These are phyloP conservation scores for Pyrenophora tritici-repentis DNA, from an alignment of 2,329 filamentous ascomycete species.

Conservation along the genomic window DNA sequence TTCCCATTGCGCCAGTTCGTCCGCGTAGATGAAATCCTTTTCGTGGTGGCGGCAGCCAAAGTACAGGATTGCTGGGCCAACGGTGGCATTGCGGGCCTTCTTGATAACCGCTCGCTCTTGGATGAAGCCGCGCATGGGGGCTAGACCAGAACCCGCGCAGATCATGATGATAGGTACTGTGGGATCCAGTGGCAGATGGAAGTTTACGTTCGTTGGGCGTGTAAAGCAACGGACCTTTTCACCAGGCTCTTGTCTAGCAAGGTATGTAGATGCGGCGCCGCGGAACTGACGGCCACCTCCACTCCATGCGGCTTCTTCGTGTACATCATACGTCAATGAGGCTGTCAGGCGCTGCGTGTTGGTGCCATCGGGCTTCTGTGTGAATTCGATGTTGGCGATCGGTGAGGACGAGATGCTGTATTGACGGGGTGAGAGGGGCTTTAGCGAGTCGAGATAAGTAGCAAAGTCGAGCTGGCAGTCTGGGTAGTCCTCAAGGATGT, in stretches of 20 bases:
- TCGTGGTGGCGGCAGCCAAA: conserved; percentile 62
- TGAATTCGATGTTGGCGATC: conserved; percentile 52
- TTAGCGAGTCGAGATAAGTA: conserved; percentile 6
- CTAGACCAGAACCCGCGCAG: conserved; percentile 37
- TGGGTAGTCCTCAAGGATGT: conserved; percentile 7
- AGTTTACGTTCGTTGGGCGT: conserved; percentile 12
- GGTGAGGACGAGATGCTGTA: conserved; percentile 69
- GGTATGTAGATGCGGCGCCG: conserved; percentile 9
- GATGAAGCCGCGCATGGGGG: conserved; percentile 41
- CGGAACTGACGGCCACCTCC: conserved; percentile 7
- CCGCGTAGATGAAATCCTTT: conserved; percentile 63
- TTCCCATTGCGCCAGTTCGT: conserved; percentile 54
- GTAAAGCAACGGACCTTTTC: conserved; percentile 12
- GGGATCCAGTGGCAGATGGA: conserved; percentile 32
- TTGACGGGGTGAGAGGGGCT: conserved; percentile 10
- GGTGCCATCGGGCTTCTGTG: conserved; percentile 1
- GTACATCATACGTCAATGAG: conserved; percentile 10
- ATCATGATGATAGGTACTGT: conserved; percentile 56
- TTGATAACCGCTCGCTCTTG: conserved; percentile 38
- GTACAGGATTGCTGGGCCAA: conserved; percentile 65
- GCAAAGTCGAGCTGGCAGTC: conserved; percentile 6
- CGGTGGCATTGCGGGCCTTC: conserved; percentile 30
- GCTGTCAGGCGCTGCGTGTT: conserved; percentile 1
- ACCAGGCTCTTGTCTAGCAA: conserved; percentile 6
- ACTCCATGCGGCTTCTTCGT: conserved; percentile 11